phyloP scores from a whole-genome alignment of 352 stramenopile species.

The Phytopythium chamaehyphon region DNA sequence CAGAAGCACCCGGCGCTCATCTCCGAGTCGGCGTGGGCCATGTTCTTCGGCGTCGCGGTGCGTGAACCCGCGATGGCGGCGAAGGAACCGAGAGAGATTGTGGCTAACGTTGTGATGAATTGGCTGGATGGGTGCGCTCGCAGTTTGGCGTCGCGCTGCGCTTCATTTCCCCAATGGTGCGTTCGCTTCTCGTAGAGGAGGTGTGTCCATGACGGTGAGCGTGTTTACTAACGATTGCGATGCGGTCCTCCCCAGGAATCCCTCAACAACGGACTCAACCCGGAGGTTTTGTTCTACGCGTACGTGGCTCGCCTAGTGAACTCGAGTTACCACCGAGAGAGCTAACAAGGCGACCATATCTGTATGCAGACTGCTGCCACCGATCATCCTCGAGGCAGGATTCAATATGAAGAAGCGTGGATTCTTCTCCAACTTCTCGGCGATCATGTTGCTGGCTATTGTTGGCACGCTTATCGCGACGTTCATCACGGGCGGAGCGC shows the following conservation, averaged over 20 bases:
- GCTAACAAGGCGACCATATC: conserved; percentile 1
- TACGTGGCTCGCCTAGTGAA: conserved; percentile 15
- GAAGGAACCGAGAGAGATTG: neutral
- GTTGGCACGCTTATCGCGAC: conserved; percentile 76
- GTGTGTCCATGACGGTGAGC: neutral
- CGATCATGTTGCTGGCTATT: conserved; percentile 79
- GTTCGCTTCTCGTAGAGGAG: neutral
- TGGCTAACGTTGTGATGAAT: neutral
- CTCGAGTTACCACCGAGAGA: neutral
- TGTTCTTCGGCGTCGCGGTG: conserved; percentile 83
- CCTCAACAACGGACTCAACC: conserved; percentile 76
- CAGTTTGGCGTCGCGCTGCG: conserved; percentile 74
- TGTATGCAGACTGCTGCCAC: conserved; percentile 44
- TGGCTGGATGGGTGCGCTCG: neutral
- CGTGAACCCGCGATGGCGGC: conserved; percentile 2
- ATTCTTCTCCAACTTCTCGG: conserved; percentile 87
- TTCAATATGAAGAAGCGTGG: conserved; percentile 88
- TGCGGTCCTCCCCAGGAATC: conserved; percentile 38
- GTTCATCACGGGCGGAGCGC: conserved; percentile 71
- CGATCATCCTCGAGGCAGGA: conserved; percentile 83
- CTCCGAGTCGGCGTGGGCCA: conserved; percentile 77
- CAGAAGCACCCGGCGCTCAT: conserved; percentile 61
- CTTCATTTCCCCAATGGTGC: conserved; percentile 77
- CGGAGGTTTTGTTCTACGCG: conserved; percentile 82
- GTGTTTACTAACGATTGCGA: neutral